A percentile compares a stretch with the other conserved stretches of the same genome.
These are phyloP conservation scores for Colletotrichum sp. DNA, from an alignment of 2,329 filamentous ascomycete species.

Conservation along the genomic window DNA sequence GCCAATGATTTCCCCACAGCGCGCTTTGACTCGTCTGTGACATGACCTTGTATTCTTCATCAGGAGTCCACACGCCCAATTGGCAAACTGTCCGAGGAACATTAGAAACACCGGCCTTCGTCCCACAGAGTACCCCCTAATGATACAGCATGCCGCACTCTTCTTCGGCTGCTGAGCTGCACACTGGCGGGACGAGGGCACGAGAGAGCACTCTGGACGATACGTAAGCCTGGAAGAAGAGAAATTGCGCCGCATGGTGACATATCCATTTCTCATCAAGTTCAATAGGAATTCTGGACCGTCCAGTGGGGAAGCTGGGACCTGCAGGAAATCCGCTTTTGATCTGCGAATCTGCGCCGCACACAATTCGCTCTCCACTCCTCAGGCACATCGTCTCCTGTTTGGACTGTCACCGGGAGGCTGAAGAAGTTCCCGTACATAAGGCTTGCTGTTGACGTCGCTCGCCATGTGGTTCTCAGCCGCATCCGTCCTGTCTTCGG, in stretches of 20 bases:
- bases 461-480: not conserved
- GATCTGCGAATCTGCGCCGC: constrained; percentile 15
- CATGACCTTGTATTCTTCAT: not conserved
- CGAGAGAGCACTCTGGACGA: not conserved
- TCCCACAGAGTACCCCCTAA: not conserved
- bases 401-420: not conserved
- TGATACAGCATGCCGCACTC: not conserved
- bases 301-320: constrained; percentile 7
- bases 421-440: not conserved
- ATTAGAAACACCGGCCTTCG: not conserved
- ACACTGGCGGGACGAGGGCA: not conserved
- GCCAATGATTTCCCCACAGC: not conserved
- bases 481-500: not conserved
- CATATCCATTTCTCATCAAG: not conserved
- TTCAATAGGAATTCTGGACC: not conserved
- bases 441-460: not conserved
- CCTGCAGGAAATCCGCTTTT: constrained; percentile 18
- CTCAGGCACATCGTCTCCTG: not conserved
- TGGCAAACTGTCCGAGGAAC: not conserved
- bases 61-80: not conserved
- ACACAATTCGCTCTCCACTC: constrained; percentile 12
- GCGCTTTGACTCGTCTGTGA: constrained; percentile 16
- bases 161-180: not conserved
- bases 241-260: not conserved
- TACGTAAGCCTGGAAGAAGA: not conserved